Conservation (phyloP, 441 rosid species). For the Corymbia calophylla region DNA sequence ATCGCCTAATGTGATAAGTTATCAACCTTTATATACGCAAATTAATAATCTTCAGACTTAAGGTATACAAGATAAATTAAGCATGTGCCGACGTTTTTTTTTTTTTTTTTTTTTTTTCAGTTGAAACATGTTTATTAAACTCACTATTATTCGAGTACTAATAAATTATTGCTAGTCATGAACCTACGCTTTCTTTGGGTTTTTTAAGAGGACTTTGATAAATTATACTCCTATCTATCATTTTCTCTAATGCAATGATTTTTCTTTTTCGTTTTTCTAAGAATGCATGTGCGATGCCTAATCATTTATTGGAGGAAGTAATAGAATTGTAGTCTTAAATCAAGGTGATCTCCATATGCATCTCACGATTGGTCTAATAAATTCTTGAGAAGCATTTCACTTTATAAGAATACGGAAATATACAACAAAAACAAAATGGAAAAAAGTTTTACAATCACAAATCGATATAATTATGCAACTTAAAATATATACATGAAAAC, state of each 20-base stretch:
- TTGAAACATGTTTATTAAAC: not conserved
- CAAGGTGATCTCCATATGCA: not conserved
- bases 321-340: not conserved
- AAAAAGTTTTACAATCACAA: not conserved
- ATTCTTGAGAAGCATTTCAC: not conserved
- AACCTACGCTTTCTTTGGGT: not conserved
- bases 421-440: not conserved
- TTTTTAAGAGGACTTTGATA: not conserved
- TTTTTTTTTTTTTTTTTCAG: not conserved
- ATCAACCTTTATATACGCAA: accelerated
- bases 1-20: not conserved
- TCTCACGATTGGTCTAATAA: not conserved
- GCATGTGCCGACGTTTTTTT: not conserved
- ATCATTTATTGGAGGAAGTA: not conserved
- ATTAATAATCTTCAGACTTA: not conserved
- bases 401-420: not conserved
- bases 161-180: not conserved
- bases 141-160: not conserved
- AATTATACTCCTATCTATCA: not conserved
- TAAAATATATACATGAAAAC: not conserved
- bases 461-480: not conserved
- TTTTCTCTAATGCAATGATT: not conserved
- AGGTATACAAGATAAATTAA: not conserved
- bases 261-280: not conserved
- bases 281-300: not conserved